A percentile compares a stretch with the other conserved stretches of the same genome.
phyloP scores from a whole-genome alignment of 106 monocot genomes.

The Allium fistulosum region DNA sequence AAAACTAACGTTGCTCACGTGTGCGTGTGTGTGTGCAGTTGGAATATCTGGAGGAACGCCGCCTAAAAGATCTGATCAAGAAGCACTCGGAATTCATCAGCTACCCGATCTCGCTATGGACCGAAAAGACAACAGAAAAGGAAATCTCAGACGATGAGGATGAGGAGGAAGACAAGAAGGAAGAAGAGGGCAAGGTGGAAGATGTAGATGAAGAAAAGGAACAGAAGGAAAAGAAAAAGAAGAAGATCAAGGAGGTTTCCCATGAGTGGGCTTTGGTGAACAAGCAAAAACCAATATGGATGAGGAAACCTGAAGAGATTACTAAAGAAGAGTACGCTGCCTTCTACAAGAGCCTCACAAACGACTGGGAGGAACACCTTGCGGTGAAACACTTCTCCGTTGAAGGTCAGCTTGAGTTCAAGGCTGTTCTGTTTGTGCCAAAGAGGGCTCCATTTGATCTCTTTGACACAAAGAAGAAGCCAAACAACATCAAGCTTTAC shows the following conservation, averaged over 20 bases:
- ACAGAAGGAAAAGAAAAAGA: conserved; percentile 82
- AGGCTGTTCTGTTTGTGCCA: conserved; percentile 64
- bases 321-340: conserved; percentile 81
- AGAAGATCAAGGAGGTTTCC: conserved; percentile 84
- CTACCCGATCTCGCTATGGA: conserved; percentile 76
- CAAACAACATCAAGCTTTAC: conserved; percentile 84
- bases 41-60: conserved; percentile 74
- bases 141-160: conserved; percentile 84
- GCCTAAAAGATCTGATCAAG: conserved; percentile 69
- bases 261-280: conserved; percentile 66
- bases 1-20: not conserved
- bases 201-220: conserved; percentile 79
- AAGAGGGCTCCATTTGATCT: conserved; percentile 76
- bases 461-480: conserved; percentile 70
- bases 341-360: conserved; percentile 78
- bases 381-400: conserved; percentile 79
- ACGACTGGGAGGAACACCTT: conserved; percentile 82
- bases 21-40: conserved; percentile 28
- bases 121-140: conserved; percentile 73
- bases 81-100: conserved; percentile 85
- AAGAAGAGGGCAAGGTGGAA: conserved; percentile 78
- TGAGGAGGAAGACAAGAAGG: conserved; percentile 71
- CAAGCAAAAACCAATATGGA: conserved; percentile 88
- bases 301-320: conserved; percentile 81
- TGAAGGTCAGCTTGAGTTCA: conserved; percentile 81